phyloP scores from a whole-genome alignment of 2,329 filamentous ascomycete species.

The Aspergillus brasiliensis region DNA sequence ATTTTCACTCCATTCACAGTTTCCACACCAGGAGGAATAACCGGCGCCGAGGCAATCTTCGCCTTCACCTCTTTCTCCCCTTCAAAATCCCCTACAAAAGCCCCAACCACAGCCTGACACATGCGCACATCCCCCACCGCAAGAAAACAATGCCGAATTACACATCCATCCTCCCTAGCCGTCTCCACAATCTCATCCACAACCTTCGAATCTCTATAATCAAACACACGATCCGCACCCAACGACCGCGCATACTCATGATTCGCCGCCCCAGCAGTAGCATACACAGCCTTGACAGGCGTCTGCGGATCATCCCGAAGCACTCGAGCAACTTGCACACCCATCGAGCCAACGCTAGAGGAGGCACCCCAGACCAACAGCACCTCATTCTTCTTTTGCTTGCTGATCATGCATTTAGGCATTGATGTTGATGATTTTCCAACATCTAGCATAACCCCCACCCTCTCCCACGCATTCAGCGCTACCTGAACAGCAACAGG shows the following conservation, averaged over 20 bases:
- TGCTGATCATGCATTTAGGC: too few relatives aligned
- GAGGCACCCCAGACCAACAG: constrained; percentile 50
- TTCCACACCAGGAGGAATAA: constrained; percentile 34
- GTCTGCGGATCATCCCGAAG: constrained; percentile 44
- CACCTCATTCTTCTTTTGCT: constrained; percentile 29
- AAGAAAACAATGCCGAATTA: constrained; percentile 47
- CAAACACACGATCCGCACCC: constrained; percentile 44
- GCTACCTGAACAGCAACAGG: constrained; percentile 44
- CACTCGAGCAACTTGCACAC: constrained; percentile 44
- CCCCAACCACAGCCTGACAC: constrained; percentile 44
- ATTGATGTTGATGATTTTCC: constrained; percentile 15
- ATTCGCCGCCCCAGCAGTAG: constrained; percentile 42
- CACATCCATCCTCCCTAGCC: constrained; percentile 40
- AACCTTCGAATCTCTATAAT: constrained; percentile 38
- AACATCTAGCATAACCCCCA: constrained; percentile 35
- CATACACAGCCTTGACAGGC: constrained; percentile 44
- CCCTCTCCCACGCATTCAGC: constrained; percentile 43
- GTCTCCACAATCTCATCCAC: constrained; percentile 38
- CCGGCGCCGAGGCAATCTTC: constrained; percentile 44
- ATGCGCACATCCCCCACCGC: constrained; percentile 39
- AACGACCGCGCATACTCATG: constrained; percentile 33
- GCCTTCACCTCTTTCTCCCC: constrained; percentile 6
- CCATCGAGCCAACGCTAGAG: constrained; percentile 51
- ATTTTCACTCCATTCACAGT: constrained; percentile 38
- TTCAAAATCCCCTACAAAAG: constrained; percentile 24